Base-by-base conservation (phyloP, 2,329 filamentous ascomycete genomes). In the Aspergillus fischeri region DNA sequence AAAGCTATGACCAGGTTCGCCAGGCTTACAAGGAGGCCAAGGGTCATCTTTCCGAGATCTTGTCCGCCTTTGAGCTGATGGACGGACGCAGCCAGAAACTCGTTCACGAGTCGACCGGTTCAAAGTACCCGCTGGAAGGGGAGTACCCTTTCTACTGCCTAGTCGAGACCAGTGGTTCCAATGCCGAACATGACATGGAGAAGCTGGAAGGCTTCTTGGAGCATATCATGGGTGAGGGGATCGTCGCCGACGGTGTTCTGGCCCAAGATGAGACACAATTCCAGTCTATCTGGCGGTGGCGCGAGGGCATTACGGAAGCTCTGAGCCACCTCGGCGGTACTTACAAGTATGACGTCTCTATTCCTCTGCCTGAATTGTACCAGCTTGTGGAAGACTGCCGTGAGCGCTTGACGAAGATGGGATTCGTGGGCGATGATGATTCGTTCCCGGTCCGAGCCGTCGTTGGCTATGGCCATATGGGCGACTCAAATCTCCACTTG, bases 401-500 rank as follows among this genome's bases (percentile, higher is more conserved):
- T 61, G 85, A 84, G 53, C 86, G 87, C 53, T 82, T 99, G 63
- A 81, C 83, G 1, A 81, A 86, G 54, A 87, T 87, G 32, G 91
- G 92, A 0, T 81, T 97, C 2, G 81, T 96, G 44, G 89, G 91
- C 53, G 87, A 91, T 48, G 85, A 87, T 5, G 85, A 89, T 55
- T 86, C 86, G 49, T 83, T 87, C 71, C 91, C 92, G 1, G 92
- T 95, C 5, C 84, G 95, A 1, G 89, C 88, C 57, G 92, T 97
- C n/a, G 86, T 97, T 21, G 94, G 94, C 21, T 99, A 97, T 71
- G 94, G 94, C 35, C 94, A 99, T 74, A 97, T 99, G 92, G 95
- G 94, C 42, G 94, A 99, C 75, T 86, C 89, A 3, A 99, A 99
- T 76, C 77, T 99, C 63, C 95, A 99, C 76, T 81, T 99, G 64